These are phyloP conservation scores for Trametes gibbosa DNA, from an alignment of 768 basidiomycete species.

Conservation along the genomic window DNA sequence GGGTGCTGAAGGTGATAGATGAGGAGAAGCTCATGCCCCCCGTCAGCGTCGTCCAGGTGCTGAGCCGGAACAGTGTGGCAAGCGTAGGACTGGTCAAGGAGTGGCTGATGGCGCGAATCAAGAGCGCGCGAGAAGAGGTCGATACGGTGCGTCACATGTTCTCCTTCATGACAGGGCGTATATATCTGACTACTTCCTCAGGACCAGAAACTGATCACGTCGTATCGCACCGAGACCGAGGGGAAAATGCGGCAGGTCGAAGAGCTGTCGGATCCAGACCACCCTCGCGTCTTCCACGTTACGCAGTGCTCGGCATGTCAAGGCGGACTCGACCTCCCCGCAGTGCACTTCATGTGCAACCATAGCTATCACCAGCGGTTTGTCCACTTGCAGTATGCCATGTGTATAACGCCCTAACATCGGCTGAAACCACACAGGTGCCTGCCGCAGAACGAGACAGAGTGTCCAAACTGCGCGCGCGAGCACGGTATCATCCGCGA, in stretches of 20 bases:
- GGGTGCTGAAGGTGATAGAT: conserved; percentile 76
- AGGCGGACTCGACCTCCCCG: conserved; percentile 88
- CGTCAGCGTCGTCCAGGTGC: conserved; percentile 82
- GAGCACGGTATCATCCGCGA: conserved; percentile 89
- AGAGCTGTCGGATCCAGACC: conserved; percentile 73
- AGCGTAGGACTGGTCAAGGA: conserved; percentile 90
- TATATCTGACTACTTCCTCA: conserved; percentile 30
- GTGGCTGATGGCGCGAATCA: conserved; percentile 82
- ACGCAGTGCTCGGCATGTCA: conserved; percentile 89
- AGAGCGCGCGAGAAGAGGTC: conserved; percentile 69
- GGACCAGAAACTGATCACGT: conserved; percentile 86
- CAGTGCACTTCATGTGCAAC: conserved; percentile 96
- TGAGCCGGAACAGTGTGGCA: conserved; percentile 85
- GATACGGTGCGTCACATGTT: conserved; percentile 52
- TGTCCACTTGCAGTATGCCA: conserved; percentile 7
- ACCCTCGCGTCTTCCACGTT: conserved; percentile 89
- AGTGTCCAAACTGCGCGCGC: conserved; percentile 87
- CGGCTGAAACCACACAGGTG: conserved; percentile 49
- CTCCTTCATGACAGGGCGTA: background rate
- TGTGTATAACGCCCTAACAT: background rate
- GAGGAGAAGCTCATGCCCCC: conserved; percentile 83
- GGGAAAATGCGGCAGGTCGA: conserved; percentile 78
- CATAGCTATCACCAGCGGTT: conserved; percentile 96
- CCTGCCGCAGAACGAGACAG: conserved; percentile 81
- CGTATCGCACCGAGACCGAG: conserved; percentile 83